Evolutionary conservation across 2,329 filamentous ascomycete genomes (phyloP), one percentile per base, ranked within the genome.

Genomic region (Pyricularia grisea): DNA sequence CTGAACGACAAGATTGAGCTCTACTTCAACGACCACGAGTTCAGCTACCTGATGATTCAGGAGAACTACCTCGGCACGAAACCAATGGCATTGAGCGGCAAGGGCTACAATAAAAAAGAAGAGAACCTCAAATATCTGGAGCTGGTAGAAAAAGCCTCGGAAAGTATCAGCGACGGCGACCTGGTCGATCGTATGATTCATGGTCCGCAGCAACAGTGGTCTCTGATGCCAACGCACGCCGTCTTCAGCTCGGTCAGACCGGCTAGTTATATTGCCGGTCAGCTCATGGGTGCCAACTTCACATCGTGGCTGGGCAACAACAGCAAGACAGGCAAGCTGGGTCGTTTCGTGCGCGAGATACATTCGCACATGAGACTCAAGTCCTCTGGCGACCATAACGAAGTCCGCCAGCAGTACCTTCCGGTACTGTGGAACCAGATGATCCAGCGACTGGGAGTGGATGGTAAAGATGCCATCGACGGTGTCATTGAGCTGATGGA

Each of bases 21-120:
- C 1, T 99, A 99, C 79, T 99, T 99, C 84, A 98, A 99, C 78
- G 95, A 99, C 75, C 95, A 99, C 76, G 95, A 99, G 75, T 97
- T 98, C 80, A 97, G 93, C 75, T 95, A 90, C 76, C 83, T 99
- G 68, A 98, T 99, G 95, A 89, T 99, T 65, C 95, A 99, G 77
- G 96, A 99, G 78, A 99, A 99, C 76, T 99, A 99, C 74, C 84
- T 99, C 14, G 90, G 88, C 71, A 93, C 93, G 1, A 92, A 89
- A 71, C 95, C 95, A 3, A 84, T 89, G 71, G 82, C 91, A 14
- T 81, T 92, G 3, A 85, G 83, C 71, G 84, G 83, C 67, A 81
- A 82, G 65, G 79, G 81, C 25, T 90, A 89, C 76, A 83, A 83
- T 58, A 87, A 86, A 70, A 88, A 87, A 72, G 90, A 94, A 77